Evolutionary conservation across 1,139 yeast genomes (phyloP), one percentile per base, ranked within the genome.

Genomic region (Taphrina wiesneri): DNA sequence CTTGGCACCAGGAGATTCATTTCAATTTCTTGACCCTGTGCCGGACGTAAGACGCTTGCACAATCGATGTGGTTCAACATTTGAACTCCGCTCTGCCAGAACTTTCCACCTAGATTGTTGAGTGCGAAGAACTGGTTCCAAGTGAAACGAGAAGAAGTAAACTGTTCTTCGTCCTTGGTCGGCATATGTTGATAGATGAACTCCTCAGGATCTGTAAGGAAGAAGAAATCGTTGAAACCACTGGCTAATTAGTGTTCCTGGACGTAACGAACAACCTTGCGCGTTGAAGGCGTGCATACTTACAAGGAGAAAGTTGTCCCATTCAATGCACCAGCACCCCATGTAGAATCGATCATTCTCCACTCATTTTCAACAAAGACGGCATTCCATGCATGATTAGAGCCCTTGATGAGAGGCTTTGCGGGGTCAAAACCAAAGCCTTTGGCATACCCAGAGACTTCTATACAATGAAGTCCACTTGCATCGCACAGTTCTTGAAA

Each of bases 121-220:
- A 54, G 32, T 2, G 47, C 17, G 25, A 41, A 21, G 36, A 23
- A 54, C 3, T 54, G 46, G 23, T 54, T 49, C 59, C 59, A 54
- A 11, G 59, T 54, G 59, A 36, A 36, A 15, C 17, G 46, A 11
- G 41, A 21, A 19, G 47, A 7, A 13, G 59, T 54, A 34, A 54
- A 54, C 15, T 39, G 47, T 13, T 39, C 49, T 17, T 36, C 47
- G 26, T 21, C 46, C 13, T 54, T 25, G 34, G 15, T 25, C 26
- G 59, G 59, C 59, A 54, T 54, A 19, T 54, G 59, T 13, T 54
- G 43, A 26, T 54, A 36, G 49, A 54, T 54, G 39, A 54, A 54
- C 23, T 54, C 59, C 17, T 54, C 59, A 23, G 59, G 59, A 23
- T 54, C 49, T 1, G 59, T 36, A 28, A 54, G 36, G 49, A 54